These are phyloP conservation scores for Cadophora malorum DNA, from an alignment of 2,329 filamentous ascomycete species.

Conservation along the genomic window DNA sequence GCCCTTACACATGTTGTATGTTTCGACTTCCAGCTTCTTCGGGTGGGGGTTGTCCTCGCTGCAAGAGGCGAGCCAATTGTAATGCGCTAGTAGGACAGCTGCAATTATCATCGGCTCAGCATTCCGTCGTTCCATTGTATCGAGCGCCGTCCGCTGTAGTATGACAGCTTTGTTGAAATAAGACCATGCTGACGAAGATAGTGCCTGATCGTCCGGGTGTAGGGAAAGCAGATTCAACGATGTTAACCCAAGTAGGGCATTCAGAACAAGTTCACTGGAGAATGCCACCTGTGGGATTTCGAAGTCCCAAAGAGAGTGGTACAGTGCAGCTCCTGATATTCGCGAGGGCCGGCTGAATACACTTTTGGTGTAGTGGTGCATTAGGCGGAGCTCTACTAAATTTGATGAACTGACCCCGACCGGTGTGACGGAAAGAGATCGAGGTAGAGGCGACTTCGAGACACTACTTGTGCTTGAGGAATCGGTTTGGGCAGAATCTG, in stretches of 20 bases:
- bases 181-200: slow-evolving; percentile 19
- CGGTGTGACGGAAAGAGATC: slow-evolving; percentile 14
- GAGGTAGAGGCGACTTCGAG: slow-evolving; percentile 13
- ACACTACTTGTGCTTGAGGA: not conserved
- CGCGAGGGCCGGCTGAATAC: slow-evolving; percentile 13
- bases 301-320: slow-evolving; percentile 26
- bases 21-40: slow-evolving; percentile 16
- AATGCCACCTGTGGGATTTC: slow-evolving; percentile 31
- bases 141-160: slow-evolving; percentile 20
- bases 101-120: slow-evolving; percentile 22
- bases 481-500: not conserved
- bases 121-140: slow-evolving; percentile 8
- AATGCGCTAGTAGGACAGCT: slow-evolving; percentile 27
- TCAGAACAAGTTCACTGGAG: slow-evolving; percentile 27
- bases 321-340: not conserved
- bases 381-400: slow-evolving; percentile 28
- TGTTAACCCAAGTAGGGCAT: slow-evolving; percentile 24
- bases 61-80: slow-evolving; percentile 25
- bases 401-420: slow-evolving; percentile 20
- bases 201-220: slow-evolving; percentile 18
- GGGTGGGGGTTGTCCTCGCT: slow-evolving; percentile 6
- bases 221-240: slow-evolving; percentile 26
- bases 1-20: slow-evolving; percentile 29
- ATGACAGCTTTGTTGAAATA: slow-evolving; percentile 29
- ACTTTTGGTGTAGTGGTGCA: slow-evolving; percentile 29